Evolutionary conservation across 2,329 filamentous ascomycete species (phyloP).

Genomic region (Cladosporium oxysporum): DNA sequence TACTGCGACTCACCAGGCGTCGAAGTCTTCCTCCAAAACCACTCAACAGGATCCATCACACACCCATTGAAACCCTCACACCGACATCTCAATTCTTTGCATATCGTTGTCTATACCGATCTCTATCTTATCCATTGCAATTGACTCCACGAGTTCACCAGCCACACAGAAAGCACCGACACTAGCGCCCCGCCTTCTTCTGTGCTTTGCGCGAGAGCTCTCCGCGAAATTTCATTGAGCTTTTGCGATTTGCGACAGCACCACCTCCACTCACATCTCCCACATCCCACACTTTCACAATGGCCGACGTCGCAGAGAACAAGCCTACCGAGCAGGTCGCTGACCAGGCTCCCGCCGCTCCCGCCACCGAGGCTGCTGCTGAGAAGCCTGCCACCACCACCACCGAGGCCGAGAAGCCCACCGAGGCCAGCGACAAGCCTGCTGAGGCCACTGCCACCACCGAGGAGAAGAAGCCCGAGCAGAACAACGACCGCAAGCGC

Average conservation of each 20-base stretch:
- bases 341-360: constrained; percentile 23
- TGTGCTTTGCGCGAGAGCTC: neutral
- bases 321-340: constrained; percentile 21
- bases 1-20: neutral
- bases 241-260: constrained; percentile 10
- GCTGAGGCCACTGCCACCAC: constrained; percentile 23
- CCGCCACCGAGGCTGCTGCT: constrained; percentile 20
- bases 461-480: constrained; percentile 26
- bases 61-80: neutral
- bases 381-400: constrained; percentile 26
- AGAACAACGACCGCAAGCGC: constrained; percentile 24
- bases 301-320: constrained; percentile 23
- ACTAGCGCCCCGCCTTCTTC: constrained; percentile 7
- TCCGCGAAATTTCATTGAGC: constrained; percentile 13
- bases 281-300: constrained; percentile 8
- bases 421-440: constrained; percentile 22
- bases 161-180: neutral
- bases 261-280: neutral
- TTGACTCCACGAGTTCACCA: constrained; percentile 1
- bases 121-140: neutral
- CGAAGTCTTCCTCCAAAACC: neutral
- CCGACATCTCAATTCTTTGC: neutral
- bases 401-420: constrained; percentile 21
- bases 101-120: neutral
- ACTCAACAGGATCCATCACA: neutral